Base-by-base conservation (phyloP, 2,329 filamentous ascomycete species). In the Penicillium hesseltinei region DNA sequence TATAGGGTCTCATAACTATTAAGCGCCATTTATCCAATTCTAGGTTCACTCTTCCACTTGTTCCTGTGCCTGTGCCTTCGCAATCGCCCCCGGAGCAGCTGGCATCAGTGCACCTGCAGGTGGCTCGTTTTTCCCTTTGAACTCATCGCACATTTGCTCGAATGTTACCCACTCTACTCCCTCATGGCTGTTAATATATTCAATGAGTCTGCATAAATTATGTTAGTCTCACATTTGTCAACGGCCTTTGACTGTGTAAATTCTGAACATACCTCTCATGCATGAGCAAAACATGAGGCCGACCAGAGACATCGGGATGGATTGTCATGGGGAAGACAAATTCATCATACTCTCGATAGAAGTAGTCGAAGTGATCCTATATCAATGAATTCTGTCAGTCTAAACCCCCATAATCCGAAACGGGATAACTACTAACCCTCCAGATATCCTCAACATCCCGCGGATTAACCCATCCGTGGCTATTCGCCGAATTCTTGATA, bases 261-360 rank as follows among this genome's bases (percentile, higher is more conserved):
- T 13, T 13, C 23, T 2, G 1, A 11, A 64, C 71, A 58, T 72
- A 84, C 80, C 86, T 80, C 73, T 91, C 87, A 62, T 90, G 86
- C 88, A 91, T 90, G 17, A 90, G 74, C 23, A 91, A 66, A 0
- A 85, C 88, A 72, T 91, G 89, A 1, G 88, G 89, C n/a, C 88
- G 78, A 0, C 89, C 89, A 1, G 83, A 86, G 0, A 89, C 86
- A 66, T 91, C 88, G 0, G 88, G 88, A 70, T 91, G 88, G 33
- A 91, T 87, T 0, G 88, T 90, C 70, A 91, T 88, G 0, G 89
- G 88, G 65, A 91, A 91, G 48, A 90, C 83, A 61, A 91, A 91
- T 64, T 89, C 86, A 64, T 91, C 87, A 60, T 90, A 88, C 71
- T 91, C 87, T 42, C 87, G 79, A 69, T 91, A 91, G 66, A 88